A percentile compares a stretch with the other conserved stretches of the same genome.
Conservation (phyloP, 768 basidiomycete genomes). For the Crepidotus variabilis region DNA sequence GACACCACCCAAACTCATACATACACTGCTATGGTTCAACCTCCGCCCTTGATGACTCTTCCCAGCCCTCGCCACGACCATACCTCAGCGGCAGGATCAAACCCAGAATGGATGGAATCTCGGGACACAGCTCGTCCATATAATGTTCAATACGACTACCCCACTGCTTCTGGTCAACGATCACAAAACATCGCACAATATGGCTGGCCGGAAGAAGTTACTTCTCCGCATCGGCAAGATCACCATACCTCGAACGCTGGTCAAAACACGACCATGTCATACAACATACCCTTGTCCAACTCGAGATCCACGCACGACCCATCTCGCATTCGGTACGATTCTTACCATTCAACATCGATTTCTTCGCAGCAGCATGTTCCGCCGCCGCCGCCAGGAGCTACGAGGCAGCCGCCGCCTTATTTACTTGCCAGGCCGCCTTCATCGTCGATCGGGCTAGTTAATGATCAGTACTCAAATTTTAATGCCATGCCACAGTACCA, state of each 20-base stretch:
- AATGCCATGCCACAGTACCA: slow-evolving; percentile 6
- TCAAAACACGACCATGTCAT: too few relatives aligned
- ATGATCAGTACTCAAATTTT: slow-evolving; percentile 1
- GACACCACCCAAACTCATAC: background rate
- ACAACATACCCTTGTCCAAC: too few relatives aligned
- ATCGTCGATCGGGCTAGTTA: slow-evolving; percentile 5
- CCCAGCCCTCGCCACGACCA: background rate
- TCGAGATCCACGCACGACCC: too few relatives aligned
- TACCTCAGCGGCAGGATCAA: background rate
- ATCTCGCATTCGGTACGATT: too few relatives aligned
- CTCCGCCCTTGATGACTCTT: background rate
- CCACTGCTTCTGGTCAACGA: background rate
- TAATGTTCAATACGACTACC: background rate
- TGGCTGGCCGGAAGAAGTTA: too few relatives aligned
- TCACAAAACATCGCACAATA: too few relatives aligned
- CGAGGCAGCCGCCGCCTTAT: background rate
- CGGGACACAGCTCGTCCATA: background rate
- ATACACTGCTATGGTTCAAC: background rate
- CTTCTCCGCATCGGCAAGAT: too few relatives aligned
- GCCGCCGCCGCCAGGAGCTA: background rate
- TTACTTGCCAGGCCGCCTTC: slow-evolving; percentile 3
- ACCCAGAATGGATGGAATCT: background rate
- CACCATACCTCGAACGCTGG: too few relatives aligned
- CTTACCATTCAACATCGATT: background rate
- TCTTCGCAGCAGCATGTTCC: slow-evolving; percentile 6